A percentile compares a stretch with the other conserved stretches of the same genome.
These are phyloP conservation scores for Cladorrhinum sp. DNA, from an alignment of 2,329 filamentous ascomycete genomes.

Conservation along the genomic window DNA sequence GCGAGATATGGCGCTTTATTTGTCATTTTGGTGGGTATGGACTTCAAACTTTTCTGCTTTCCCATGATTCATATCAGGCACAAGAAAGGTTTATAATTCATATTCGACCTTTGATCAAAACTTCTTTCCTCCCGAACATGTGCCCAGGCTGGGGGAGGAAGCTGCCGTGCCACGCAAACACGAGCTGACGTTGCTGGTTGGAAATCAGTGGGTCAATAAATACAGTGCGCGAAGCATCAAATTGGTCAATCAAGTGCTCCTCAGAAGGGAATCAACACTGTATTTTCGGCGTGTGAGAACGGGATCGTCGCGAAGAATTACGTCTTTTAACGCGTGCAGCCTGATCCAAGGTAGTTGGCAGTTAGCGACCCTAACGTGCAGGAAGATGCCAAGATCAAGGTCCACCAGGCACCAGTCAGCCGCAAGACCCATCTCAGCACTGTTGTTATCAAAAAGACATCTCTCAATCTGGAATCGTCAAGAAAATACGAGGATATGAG, in stretches of 20 bases:
- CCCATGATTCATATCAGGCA: background rate
- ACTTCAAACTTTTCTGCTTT: background rate
- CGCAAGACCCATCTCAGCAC: background rate
- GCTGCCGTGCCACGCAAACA: background rate
- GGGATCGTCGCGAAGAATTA: background rate
- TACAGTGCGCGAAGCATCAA: background rate
- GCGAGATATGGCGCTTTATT: constrained; percentile 26
- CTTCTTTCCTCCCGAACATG: background rate
- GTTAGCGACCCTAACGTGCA: background rate
- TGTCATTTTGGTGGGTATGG: background rate
- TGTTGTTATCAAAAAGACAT: background rate
- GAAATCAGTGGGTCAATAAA: background rate
- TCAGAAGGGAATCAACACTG: background rate
- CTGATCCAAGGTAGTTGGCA: background rate
- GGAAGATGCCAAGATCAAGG: background rate
- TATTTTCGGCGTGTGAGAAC: background rate
- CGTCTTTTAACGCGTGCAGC: too few relatives aligned
- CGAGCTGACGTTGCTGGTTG: background rate
- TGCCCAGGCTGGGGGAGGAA: background rate
- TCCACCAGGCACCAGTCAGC: background rate
- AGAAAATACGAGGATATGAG: background rate
- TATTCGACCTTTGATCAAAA: background rate
- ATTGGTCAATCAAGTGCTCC: background rate
- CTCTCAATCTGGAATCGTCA: background rate
- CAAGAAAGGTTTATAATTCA: background rate